Percentiles rank a stretch among this genome's conserved stretches.
These are phyloP conservation scores for Trichophyton benhamiae DNA, from an alignment of 2,329 filamentous ascomycete genomes.

Conservation along the genomic window DNA sequence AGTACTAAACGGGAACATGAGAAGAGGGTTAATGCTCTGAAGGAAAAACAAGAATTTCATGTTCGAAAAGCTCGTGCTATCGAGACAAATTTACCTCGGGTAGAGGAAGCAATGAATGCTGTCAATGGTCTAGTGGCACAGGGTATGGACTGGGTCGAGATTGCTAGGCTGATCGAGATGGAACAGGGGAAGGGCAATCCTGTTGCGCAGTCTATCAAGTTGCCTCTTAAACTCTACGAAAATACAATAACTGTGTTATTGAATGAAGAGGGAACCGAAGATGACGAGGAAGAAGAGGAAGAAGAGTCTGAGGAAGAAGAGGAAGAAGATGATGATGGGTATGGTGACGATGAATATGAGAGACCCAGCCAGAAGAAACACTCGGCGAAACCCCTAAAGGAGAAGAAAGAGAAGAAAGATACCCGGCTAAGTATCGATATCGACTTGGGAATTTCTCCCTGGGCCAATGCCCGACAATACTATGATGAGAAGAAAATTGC, in stretches of 20 bases:
- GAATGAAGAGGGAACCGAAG: slow-evolving; percentile 54
- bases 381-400: slow-evolving; percentile 12
- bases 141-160: slow-evolving; percentile 96
- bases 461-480: slow-evolving; percentile 82
- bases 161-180: slow-evolving; percentile 73
- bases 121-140: slow-evolving; percentile 84
- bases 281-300: slow-evolving; percentile 40
- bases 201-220: slow-evolving; percentile 73
- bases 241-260: slow-evolving; percentile 74
- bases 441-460: slow-evolving; percentile 67
- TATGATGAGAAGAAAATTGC: slow-evolving; percentile 80
- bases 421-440: slow-evolving; percentile 61
- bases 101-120: slow-evolving; percentile 84
- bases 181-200: slow-evolving; percentile 72
- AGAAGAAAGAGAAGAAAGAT: slow-evolving; percentile 16
- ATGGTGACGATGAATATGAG: slow-evolving; percentile 6
- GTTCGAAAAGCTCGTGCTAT: slow-evolving; percentile 81
- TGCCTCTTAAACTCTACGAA: slow-evolving; percentile 81
- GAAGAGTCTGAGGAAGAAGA: slow-evolving; percentile 32
- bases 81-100: slow-evolving; percentile 76
- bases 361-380: not conserved
- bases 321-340: slow-evolving; percentile 18
- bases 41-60: slow-evolving; percentile 70
- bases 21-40: slow-evolving; percentile 70
- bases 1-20: slow-evolving; percentile 72